Conservation (phyloP, 1,284 basidiomycete species). For the Rhodotorula sp. region DNA sequence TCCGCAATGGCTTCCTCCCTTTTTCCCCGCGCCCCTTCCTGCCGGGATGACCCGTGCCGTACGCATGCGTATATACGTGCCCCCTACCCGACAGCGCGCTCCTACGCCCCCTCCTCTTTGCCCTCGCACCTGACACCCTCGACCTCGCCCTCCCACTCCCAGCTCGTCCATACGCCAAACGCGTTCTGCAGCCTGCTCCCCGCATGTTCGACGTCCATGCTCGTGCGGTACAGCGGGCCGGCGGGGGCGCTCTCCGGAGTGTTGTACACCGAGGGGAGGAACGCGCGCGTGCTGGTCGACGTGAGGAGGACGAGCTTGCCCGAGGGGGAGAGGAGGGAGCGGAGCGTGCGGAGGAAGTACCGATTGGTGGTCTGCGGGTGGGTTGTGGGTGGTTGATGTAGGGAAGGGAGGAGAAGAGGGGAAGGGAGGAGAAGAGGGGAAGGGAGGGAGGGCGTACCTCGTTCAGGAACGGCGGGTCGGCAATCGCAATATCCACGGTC, state of each 20-base stretch:
- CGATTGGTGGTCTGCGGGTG: constrained; percentile 42
- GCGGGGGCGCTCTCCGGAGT: constrained; percentile 8
- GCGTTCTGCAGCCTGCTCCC: constrained; percentile 37
- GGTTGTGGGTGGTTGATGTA: too few relatives aligned
- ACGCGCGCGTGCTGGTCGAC: constrained; percentile 41
- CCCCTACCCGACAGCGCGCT: too few relatives aligned
- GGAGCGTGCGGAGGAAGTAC: constrained; percentile 42
- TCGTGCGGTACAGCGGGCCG: constrained; percentile 26
- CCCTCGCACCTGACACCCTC: constrained; percentile 11
- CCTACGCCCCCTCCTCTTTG: not conserved
- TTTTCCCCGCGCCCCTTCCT: too few relatives aligned
- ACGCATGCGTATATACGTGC: too few relatives aligned
- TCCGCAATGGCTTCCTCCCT: too few relatives aligned
- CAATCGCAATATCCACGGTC: constrained; percentile 47
- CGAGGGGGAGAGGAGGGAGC: constrained; percentile 36
- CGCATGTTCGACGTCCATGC: constrained; percentile 33
- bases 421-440: not conserved
- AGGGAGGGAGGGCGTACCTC: constrained; percentile 36
- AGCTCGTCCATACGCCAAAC: constrained; percentile 37
- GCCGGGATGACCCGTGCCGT: too few relatives aligned
- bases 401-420: too few relatives aligned
- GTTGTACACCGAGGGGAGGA: constrained; percentile 34
- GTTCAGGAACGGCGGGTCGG: constrained; percentile 50
- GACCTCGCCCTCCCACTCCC: constrained; percentile 23
- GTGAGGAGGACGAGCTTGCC: constrained; percentile 46